Evolutionary conservation across 2,329 filamentous ascomycete species (phyloP), one percentile per base, ranked within the genome.

Genomic region (Coniochaeta prunicola): DNA sequence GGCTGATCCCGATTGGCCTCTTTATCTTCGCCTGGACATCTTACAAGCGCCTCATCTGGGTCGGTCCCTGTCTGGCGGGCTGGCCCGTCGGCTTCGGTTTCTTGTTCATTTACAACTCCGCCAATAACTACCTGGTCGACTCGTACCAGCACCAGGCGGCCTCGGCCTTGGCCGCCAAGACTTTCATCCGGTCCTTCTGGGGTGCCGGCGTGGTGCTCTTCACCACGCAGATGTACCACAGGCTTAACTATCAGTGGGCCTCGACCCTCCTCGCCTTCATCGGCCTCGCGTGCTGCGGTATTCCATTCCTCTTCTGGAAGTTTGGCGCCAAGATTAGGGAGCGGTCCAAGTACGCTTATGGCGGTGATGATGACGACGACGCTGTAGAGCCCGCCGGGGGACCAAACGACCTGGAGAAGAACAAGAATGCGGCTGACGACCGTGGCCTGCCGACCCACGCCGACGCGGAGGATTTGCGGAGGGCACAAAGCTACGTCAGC

Each of bases 251-350:
- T 71, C 85, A 91, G 69, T 93, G 90, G 90, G 90, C 90, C 0
- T 85, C 84, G 56, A 80, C 81, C 0, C 77, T 94, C 10, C 74
- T 94, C 9, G 90, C 82, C 0, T 92, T 92, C 65, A 79, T 96
- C 64, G 84, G 81, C 17, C 75, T 96, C 6, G 87, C 83, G 0
- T 96, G 91, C 75, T 96, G 91, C 70, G 83, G 79, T 0, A 96
- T 96, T 64, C 91, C 91, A 0, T 96, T 87, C 70, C 71, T 90
- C 28, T 96, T 96, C 74, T 96, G 88, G 78, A 84, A 78, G 67
- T 91, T 84, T 65, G 91, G 91, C 3, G 89, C 85, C 17, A 70
- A 71, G 5, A 96, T 96, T 64, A 80, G 91, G 5, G 77, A 76
- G 58, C 77, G 80, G 60, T 90, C 86, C 67, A 88, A 84, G 71